phyloP scores from a whole-genome alignment of 2,329 filamentous ascomycete species.

The Aspergillus awamori region DNA sequence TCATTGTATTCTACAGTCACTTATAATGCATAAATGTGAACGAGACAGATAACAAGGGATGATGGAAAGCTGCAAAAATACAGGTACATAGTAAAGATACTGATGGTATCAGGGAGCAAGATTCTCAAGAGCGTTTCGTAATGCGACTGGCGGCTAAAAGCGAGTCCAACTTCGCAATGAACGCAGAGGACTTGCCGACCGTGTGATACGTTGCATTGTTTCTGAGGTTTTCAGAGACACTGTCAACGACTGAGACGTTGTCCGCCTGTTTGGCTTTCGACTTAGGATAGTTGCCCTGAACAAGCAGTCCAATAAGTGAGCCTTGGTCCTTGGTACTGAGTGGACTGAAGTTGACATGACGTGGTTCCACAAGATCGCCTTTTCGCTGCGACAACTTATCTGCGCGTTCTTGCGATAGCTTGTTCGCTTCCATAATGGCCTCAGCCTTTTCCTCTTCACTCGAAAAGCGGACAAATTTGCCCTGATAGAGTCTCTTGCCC shows the following conservation, averaged over 20 bases:
- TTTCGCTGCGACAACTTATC: constrained; percentile 40
- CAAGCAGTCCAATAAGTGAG: constrained; percentile 35
- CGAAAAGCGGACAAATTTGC: constrained; percentile 42
- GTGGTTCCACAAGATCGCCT: constrained; percentile 42
- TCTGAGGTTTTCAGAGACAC: constrained; percentile 40
- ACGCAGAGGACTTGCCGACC: constrained; percentile 38
- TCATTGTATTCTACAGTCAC: too few species aligned
- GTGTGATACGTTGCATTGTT: constrained; percentile 48
- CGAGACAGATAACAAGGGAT: background rate
- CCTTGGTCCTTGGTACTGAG: constrained; percentile 31
- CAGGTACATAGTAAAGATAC: constrained; percentile 12
- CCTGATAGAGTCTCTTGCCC: constrained; percentile 40
- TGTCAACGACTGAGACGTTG: constrained; percentile 33
- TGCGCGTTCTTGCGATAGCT: constrained; percentile 36
- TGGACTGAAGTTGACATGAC: constrained; percentile 31
- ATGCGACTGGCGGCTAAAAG: constrained; percentile 34
- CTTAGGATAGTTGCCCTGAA: constrained; percentile 39
- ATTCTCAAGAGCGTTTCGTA: constrained; percentile 30
- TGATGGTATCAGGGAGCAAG: constrained; percentile 10
- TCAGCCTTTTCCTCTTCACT: constrained; percentile 41
- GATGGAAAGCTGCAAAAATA: background rate
- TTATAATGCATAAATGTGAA: too few species aligned
- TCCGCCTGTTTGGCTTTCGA: constrained; percentile 16
- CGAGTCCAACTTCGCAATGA: constrained; percentile 43
- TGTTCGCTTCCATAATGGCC: constrained; percentile 39